phyloP scores from a whole-genome alignment of 345 rosid species.

The Cardamine chenopodiifolia region DNA sequence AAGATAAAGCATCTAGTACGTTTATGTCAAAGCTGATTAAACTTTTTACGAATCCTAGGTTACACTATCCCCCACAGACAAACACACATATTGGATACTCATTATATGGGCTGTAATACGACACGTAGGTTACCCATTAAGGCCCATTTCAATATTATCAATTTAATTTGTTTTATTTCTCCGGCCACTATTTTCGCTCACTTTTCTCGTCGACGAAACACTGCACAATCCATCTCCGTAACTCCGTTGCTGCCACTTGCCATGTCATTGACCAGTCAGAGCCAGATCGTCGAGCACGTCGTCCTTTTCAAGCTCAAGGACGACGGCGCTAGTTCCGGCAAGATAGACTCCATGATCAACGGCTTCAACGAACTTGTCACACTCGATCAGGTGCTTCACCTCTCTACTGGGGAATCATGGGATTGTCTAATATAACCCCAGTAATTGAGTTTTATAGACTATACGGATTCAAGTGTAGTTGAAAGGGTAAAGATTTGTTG shows the following conservation, averaged over 20 bases:
- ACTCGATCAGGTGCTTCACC: slow-evolving; percentile 64
- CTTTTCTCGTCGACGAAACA: neutral
- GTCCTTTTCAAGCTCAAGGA: slow-evolving; percentile 81
- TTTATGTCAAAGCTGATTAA: slow-evolving; percentile 12
- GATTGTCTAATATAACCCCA: slow-evolving; percentile 10
- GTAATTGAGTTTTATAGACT: neutral
- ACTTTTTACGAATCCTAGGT: slow-evolving; percentile 25
- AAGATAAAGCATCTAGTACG: slow-evolving; percentile 27
- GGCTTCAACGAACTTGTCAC: slow-evolving; percentile 59
- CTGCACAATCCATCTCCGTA: neutral
- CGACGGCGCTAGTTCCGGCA: slow-evolving; percentile 48
- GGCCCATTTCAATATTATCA: neutral
- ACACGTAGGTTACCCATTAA: neutral
- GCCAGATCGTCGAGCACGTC: slow-evolving; percentile 60
- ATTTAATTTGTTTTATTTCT: neutral
- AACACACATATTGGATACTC: neutral
- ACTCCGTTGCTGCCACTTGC: too few relatives aligned
- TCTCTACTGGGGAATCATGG: slow-evolving; percentile 5
- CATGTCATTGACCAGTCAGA: slow-evolving; percentile 13
- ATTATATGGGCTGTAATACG: neutral
- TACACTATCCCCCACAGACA: slow-evolving; percentile 3
- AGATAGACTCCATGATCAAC: slow-evolving; percentile 56
- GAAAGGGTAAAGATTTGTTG: slow-evolving; percentile 24
- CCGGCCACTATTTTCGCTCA: neutral
- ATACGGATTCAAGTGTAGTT: neutral